These are phyloP conservation scores for Colletotrichum sp. DNA, from an alignment of 2,329 filamentous ascomycete species.

Conservation along the genomic window DNA sequence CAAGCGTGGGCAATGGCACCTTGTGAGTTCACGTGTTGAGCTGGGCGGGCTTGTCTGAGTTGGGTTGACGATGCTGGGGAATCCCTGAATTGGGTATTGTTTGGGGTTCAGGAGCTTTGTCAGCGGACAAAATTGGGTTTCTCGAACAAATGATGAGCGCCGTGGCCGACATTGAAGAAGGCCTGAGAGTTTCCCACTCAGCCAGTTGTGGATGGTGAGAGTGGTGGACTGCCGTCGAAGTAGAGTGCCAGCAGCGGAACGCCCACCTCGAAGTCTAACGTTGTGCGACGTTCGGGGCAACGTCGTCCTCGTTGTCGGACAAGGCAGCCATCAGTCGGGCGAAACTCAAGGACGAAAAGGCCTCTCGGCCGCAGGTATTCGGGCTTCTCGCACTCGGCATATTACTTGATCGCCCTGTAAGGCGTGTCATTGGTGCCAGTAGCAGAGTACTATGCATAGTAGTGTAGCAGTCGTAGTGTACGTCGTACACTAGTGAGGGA, in stretches of 20 bases:
- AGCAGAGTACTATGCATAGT: not conserved
- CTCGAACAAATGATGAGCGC: not conserved
- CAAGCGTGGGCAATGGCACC: conserved; percentile 2
- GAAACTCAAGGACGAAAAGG: not conserved
- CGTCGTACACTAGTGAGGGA: not conserved
- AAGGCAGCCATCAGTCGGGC: not conserved
- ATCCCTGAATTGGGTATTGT: not conserved
- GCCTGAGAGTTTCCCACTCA: not conserved
- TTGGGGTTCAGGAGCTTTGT: conserved; percentile 3
- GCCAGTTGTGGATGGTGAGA: not conserved
- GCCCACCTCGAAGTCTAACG: not conserved
- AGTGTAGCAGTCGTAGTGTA: not conserved
- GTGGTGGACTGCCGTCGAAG: not conserved
- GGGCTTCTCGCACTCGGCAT: not conserved
- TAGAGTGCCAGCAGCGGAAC: not conserved
- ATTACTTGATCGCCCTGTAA: not conserved
- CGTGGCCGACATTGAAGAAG: not conserved
- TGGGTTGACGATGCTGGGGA: conserved; percentile 3
- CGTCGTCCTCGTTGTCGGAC: not conserved
- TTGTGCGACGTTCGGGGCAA: not conserved
- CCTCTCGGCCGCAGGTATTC: not conserved
- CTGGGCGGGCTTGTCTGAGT: conserved; percentile 7
- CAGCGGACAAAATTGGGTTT: not conserved
- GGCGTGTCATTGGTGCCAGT: not conserved
- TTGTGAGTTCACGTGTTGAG: conserved; percentile 9